Percentiles rank a stretch among this genome's conserved stretches.
Evolutionary conservation across 495 filamentous ascomycete genomes (phyloP).

Genomic region (Bathelium albidoporum): DNA sequence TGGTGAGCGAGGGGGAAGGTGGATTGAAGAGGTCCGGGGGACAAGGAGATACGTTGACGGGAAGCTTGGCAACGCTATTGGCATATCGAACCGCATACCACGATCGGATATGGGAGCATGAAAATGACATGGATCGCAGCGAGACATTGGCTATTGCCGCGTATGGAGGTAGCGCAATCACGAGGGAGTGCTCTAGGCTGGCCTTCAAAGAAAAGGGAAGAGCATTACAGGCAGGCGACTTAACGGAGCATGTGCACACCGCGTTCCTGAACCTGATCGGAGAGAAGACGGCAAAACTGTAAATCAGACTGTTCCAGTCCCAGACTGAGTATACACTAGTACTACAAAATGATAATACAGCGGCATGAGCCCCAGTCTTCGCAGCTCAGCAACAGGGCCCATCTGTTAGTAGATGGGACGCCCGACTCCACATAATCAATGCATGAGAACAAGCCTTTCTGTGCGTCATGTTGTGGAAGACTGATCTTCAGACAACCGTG

Average conservation of each 20-base stretch:
- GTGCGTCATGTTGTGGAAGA: not conserved
- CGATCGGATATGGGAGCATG: constrained; percentile 71
- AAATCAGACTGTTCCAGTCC: not conserved
- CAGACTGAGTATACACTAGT: no score
- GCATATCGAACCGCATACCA: constrained; percentile 81
- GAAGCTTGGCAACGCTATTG: constrained; percentile 75
- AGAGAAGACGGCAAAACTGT: constrained; percentile 24
- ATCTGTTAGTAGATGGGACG: no score
- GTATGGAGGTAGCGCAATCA: constrained; percentile 77
- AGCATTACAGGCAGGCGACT: constrained; percentile 85
- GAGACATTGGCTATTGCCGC: constrained; percentile 72
- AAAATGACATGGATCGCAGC: constrained; percentile 40
- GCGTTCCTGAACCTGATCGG: constrained; percentile 75
- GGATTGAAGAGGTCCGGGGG: constrained; percentile 86
- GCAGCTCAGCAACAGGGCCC: no score
- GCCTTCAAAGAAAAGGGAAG: constrained; percentile 82
- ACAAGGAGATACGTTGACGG: constrained; percentile 92
- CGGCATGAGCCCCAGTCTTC: no score
- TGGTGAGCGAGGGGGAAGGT: constrained; percentile 63
- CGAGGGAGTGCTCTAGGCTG: constrained; percentile 79
- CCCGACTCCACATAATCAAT: not conserved
- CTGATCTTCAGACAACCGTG: not conserved
- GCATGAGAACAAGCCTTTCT: not conserved
- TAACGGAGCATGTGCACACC: constrained; percentile 79
- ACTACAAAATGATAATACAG: no score